phyloP scores from a whole-genome alignment of 345 rosid species.

The Camelina neglecta region DNA sequence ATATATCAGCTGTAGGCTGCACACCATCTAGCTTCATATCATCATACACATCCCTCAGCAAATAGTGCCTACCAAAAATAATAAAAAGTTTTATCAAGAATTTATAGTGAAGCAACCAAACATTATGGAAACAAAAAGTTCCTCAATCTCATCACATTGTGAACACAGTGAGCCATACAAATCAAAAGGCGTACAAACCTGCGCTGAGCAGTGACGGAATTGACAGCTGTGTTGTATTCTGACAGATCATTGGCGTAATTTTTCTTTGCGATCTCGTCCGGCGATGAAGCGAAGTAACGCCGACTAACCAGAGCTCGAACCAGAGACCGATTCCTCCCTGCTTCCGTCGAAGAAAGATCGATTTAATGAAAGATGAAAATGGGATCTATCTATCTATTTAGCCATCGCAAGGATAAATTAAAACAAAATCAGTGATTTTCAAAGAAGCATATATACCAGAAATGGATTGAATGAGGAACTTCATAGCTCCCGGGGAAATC shows the following conservation, averaged over 20 bases:
- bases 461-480: constrained; percentile 56
- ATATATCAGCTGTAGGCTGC: constrained; percentile 76
- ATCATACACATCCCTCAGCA: constrained; percentile 84
- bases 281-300: constrained; percentile 51
- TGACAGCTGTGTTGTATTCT: constrained; percentile 78
- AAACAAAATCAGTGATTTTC: background rate
- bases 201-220: constrained; percentile 66
- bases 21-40: constrained; percentile 97
- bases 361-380: no score
- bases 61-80: constrained; percentile 50
- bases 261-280: constrained; percentile 61
- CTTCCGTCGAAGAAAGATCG: background rate
- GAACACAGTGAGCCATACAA: background rate
- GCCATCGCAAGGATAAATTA: no score
- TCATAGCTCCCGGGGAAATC: constrained; percentile 47
- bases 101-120: background rate
- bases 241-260: constrained; percentile 76
- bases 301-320: constrained; percentile 58
- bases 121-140: background rate
- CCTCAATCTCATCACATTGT: background rate
- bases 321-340: constrained; percentile 55
- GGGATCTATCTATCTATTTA: no score
- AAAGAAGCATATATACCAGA: constrained; percentile 37
- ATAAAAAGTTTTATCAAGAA: background rate
- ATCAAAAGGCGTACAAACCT: constrained; percentile 46